These are phyloP conservation scores for Myxozyma neotropica DNA, from an alignment of 805 yeast genomes.

Conservation along the genomic window DNA sequence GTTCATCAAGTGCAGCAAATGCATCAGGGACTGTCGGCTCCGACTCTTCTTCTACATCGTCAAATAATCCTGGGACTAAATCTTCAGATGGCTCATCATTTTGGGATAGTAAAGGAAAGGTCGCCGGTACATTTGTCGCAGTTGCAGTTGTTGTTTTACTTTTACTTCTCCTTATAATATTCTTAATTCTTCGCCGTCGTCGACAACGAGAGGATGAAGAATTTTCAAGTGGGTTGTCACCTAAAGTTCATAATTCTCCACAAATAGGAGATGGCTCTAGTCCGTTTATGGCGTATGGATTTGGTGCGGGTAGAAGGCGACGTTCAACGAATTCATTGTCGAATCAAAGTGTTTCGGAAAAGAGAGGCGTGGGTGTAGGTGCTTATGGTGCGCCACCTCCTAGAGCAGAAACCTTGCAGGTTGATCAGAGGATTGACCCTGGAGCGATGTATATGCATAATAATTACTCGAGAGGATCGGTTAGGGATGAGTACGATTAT, in stretches of 20 bases:
- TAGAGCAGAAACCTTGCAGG: slow-evolving; percentile 42
- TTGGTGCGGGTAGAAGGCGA: slow-evolving; percentile 7
- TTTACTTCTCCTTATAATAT: slow-evolving; percentile 49
- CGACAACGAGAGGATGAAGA: slow-evolving; percentile 30
- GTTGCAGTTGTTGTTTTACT: slow-evolving; percentile 66
- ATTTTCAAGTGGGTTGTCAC: slow-evolving; percentile 5
- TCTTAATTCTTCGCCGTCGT: slow-evolving; percentile 47
- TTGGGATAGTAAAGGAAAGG: slow-evolving; percentile 71
- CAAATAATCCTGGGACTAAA: not conserved
- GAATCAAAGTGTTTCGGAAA: slow-evolving; percentile 14
- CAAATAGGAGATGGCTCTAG: slow-evolving; percentile 24
- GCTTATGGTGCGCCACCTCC: slow-evolving; percentile 31
- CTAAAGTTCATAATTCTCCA: slow-evolving; percentile 23
- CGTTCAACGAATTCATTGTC: slow-evolving; percentile 23
- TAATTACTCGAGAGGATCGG: slow-evolving; percentile 50
- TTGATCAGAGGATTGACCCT: slow-evolving; percentile 68
- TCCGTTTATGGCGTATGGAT: slow-evolving; percentile 10
- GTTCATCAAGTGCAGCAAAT: not conserved
- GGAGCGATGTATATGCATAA: slow-evolving; percentile 50
- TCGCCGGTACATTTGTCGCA: slow-evolving; percentile 81
- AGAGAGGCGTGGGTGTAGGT: slow-evolving; percentile 30
- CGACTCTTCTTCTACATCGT: slow-evolving; percentile 7
- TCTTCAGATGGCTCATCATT: slow-evolving; percentile 48
- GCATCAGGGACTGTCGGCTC: not conserved
- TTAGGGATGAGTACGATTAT: slow-evolving; percentile 62